Evolutionary conservation across 495 filamentous ascomycete genomes (phyloP), one percentile per base, ranked within the genome.

Genomic region (Lichina pygmaea): DNA sequence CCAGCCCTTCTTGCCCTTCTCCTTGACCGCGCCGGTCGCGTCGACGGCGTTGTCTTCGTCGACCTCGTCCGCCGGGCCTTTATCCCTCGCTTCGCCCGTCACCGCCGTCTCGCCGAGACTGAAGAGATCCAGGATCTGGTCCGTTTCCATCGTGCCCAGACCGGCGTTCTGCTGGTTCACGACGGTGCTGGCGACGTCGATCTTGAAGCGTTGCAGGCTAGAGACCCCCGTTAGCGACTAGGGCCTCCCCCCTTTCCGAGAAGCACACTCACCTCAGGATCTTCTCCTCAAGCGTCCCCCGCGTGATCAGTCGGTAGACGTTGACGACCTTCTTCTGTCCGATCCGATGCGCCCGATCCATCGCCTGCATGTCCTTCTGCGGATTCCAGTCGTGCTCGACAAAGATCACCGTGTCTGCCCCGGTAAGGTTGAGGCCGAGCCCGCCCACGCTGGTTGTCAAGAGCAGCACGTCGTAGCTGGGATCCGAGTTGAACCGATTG

Each of bases 361-460:
- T 97, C 51, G 89, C 89, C 58, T 97, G 89, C 52, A 97, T 71
- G 61, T 97, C 89, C 60, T 93, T 92, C 57, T 95, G 91, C 33
- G 89, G 89, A 56, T 97, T 97, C 89, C 89, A 97, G 59, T 97
- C 89, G 59, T 97, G 89, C 61, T 97, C 89, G 30, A 97, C 91
- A 55, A 97, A 97, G 51, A 95, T 97, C 50, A 97, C 89, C 0
- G 89, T 97, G 61, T 97, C 89, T 8, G 89, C 89, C 50, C 89
- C 89, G 9, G 89, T 97, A 32, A 97, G 67, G 58, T 97, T 97
- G 45, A 97, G 69, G 17, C 89, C 89, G 17, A 97, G 65, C 49
- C 89, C 89, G 59, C 89, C 89, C 44, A 97, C 86, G 52, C 77
- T 83, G 11, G 89, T 97, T 0, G 91, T 97, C 46, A 97, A 60